These are phyloP conservation scores for Fusarium sp. DNA, from an alignment of 2,329 filamentous ascomycete species.

Conservation along the genomic window DNA sequence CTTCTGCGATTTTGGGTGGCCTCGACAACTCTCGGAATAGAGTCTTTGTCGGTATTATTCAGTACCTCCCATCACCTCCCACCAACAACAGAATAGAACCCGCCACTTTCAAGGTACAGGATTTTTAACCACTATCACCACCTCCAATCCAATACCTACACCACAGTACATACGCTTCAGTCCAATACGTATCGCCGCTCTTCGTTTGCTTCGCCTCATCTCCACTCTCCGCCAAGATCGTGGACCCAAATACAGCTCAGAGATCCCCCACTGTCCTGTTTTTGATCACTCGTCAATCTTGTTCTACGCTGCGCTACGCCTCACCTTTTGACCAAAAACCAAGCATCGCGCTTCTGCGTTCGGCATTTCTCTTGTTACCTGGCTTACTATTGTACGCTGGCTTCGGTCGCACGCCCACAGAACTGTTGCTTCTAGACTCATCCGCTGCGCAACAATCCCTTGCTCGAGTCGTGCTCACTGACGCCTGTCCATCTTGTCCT, in stretches of 20 bases:
- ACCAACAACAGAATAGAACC: conserved; percentile 21
- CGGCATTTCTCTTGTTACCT: conserved; percentile 29
- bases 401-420: conserved; percentile 24
- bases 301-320: conserved; percentile 19
- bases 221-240: conserved; percentile 35
- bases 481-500: conserved; percentile 25
- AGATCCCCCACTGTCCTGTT: conserved; percentile 32
- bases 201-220: conserved; percentile 33
- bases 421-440: conserved; percentile 34
- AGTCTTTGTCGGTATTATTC: conserved; percentile 15
- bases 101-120: conserved; percentile 24
- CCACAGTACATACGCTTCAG: neutral
- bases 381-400: conserved; percentile 34
- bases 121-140: conserved; percentile 30
- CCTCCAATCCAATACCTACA: conserved; percentile 14
- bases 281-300: conserved; percentile 27
- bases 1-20: neutral
- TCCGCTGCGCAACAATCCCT: conserved; percentile 36
- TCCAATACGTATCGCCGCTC: conserved; percentile 9
- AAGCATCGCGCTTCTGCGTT: conserved; percentile 12
- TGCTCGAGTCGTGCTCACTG: conserved; percentile 34
- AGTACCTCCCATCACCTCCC: conserved; percentile 2
- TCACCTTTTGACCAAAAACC: conserved; percentile 10
- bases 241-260: conserved; percentile 27
- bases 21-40: conserved; percentile 11